These are phyloP conservation scores for Apiospora koreana DNA, from an alignment of 2,329 filamentous ascomycete genomes.

Conservation along the genomic window DNA sequence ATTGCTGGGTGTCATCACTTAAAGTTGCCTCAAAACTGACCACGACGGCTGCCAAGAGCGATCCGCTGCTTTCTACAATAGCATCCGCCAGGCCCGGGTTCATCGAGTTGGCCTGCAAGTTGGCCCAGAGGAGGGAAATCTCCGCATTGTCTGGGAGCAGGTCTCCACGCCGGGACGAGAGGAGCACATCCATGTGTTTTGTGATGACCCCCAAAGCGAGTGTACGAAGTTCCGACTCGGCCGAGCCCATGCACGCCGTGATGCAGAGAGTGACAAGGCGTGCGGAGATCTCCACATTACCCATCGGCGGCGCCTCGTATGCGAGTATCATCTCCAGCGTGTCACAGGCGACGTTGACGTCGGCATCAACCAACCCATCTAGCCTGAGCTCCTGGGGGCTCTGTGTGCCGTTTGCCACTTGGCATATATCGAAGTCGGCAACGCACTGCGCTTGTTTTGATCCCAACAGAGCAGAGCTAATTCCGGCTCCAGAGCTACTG, in stretches of 20 bases:
- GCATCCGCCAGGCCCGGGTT: conserved; percentile 53
- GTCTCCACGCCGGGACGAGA: conserved; percentile 16
- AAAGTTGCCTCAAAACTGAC: conserved; percentile 16
- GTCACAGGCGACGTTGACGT: conserved; percentile 42
- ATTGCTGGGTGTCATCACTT: conserved; percentile 19
- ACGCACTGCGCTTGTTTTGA: conserved; percentile 15
- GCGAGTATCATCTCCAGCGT: conserved; percentile 41
- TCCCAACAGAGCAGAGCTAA: not conserved
- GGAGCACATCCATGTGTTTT: conserved; percentile 40
- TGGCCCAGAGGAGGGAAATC: conserved; percentile 43
- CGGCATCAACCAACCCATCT: conserved; percentile 36
- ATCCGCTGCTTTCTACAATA: conserved; percentile 48
- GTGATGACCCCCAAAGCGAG: conserved; percentile 50
- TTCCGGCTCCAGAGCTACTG: not conserved
- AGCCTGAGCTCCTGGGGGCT: conserved; percentile 34
- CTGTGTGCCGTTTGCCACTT: conserved; percentile 12
- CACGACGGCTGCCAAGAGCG: conserved; percentile 39
- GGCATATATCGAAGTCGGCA: conserved; percentile 7
- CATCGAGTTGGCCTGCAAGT: conserved; percentile 38
- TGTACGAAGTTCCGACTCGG: conserved; percentile 46
- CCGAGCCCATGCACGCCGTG: conserved; percentile 38
- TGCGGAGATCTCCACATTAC: not conserved
- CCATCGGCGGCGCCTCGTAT: conserved; percentile 23
- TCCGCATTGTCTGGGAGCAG: conserved; percentile 35
- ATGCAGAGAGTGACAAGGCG: conserved; percentile 45